These are phyloP conservation scores for Verbascum thapsus DNA, from an alignment of 257 asterid species.

Conservation along the genomic window DNA sequence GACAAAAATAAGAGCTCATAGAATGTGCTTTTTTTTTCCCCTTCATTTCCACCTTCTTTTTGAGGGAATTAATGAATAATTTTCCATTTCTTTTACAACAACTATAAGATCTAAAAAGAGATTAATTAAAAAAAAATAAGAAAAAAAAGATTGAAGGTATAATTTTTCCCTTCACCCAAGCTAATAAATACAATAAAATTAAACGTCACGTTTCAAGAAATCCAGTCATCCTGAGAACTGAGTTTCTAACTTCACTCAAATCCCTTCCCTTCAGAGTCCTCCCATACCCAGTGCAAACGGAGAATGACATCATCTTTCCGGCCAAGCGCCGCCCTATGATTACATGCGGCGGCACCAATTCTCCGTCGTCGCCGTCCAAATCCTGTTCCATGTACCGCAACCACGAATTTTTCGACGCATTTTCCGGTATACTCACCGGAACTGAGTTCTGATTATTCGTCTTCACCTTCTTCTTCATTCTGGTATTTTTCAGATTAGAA, in stretches of 20 bases:
- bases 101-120: too few relatives aligned
- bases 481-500: constrained; percentile 6
- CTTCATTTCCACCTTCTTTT: too few relatives aligned
- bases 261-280: constrained; percentile 79
- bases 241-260: constrained; percentile 68
- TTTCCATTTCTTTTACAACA: too few relatives aligned
- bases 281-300: constrained; percentile 75
- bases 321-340: constrained; percentile 64
- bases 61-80: too few relatives aligned
- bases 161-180: too few relatives aligned
- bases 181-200: too few relatives aligned
- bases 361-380: constrained; percentile 41
- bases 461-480: constrained; percentile 37
- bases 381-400: constrained; percentile 35
- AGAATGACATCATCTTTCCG: constrained; percentile 67
- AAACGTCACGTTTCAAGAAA: constrained; percentile 77
- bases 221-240: constrained; percentile 76
- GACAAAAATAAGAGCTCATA: too few relatives aligned
- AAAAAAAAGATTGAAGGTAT: too few relatives aligned
- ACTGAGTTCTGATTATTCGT: constrained; percentile 39
- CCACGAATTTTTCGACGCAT: constrained; percentile 36
- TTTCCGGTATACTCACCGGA: constrained; percentile 64
- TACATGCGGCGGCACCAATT: constrained; percentile 82
- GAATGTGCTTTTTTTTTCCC: too few relatives aligned
- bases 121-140: too few relatives aligned